phyloP scores from a whole-genome alignment of 345 rosid species.

The Salix koriyanagi region DNA sequence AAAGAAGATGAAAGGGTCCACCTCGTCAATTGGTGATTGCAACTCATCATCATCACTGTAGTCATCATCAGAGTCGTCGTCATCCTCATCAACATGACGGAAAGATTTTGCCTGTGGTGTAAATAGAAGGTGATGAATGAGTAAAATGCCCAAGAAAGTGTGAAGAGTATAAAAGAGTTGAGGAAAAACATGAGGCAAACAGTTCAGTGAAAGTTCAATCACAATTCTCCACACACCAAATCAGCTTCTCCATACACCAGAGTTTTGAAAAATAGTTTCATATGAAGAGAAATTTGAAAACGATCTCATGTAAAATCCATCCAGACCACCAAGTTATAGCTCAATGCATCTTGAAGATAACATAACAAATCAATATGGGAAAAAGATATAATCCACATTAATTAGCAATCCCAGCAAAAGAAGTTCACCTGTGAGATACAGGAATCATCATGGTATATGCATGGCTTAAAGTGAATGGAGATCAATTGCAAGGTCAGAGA shows the following conservation, averaged over 20 bases:
- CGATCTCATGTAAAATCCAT: not conserved
- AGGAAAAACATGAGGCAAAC: not conserved
- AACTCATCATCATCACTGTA: conserved; percentile 88
- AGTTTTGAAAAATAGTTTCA: not conserved
- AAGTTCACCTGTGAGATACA: not conserved
- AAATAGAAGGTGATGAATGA: not conserved
- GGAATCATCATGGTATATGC: not conserved
- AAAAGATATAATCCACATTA: not conserved
- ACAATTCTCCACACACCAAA: not conserved
- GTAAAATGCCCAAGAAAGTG: not conserved
- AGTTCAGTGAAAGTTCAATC: not conserved
- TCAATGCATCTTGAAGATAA: not conserved
- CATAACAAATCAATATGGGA: not conserved
- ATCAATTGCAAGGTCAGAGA: not conserved
- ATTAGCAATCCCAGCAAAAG: not conserved
- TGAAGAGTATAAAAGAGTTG: not conserved
- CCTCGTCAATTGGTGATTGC: conserved; percentile 95
- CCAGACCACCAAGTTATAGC: not conserved
- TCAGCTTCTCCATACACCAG: not conserved
- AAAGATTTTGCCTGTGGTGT: conserved; percentile 63
- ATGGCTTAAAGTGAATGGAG: not conserved
- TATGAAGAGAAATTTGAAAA: not conserved
- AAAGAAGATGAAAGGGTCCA: conserved; percentile 91
- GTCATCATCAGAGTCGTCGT: conserved; percentile 85
- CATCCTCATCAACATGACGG: conserved; percentile 56